phyloP scores from a whole-genome alignment of 139 green algal genomes.

The Picochlorum costavermella region DNA sequence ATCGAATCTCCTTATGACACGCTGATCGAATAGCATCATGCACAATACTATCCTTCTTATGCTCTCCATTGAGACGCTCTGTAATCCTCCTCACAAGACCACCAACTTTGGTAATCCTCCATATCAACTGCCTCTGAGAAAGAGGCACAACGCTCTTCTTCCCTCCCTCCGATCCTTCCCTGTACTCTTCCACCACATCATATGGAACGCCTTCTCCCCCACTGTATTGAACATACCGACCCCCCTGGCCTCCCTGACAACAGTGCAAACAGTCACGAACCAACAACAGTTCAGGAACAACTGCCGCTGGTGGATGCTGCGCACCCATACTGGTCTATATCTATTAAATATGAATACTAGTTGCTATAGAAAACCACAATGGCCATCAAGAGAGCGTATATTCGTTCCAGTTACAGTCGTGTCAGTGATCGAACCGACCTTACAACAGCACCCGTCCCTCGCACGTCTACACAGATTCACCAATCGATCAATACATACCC shows the following conservation, averaged over 20 bases:
- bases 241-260: conserved; percentile 62
- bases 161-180: background rate
- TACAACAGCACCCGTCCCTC: too few species aligned
- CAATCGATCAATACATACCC: too few species aligned
- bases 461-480: too few species aligned
- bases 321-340: too few species aligned
- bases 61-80: background rate
- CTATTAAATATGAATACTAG: too few species aligned
- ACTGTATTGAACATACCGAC: conserved; percentile 19
- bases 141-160: conserved; percentile 14
- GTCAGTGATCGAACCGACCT: too few species aligned
- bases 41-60: conserved; percentile 8
- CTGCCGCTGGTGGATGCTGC: background rate
- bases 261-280: conserved; percentile 75
- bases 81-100: conserved; percentile 44
- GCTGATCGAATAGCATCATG: conserved; percentile 18
- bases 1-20: conserved; percentile 52
- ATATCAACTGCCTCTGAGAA: conserved; percentile 31
- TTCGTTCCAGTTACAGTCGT: too few species aligned
- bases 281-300: conserved; percentile 49
- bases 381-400: too few species aligned
- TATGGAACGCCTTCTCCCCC: conserved; percentile 21
- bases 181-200: conserved; percentile 1
- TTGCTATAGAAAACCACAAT: too few species aligned
- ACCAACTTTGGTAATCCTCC: conserved; percentile 56